These are phyloP conservation scores for Dacryopinax spathularia DNA, from an alignment of 768 basidiomycete genomes.

Conservation along the genomic window DNA sequence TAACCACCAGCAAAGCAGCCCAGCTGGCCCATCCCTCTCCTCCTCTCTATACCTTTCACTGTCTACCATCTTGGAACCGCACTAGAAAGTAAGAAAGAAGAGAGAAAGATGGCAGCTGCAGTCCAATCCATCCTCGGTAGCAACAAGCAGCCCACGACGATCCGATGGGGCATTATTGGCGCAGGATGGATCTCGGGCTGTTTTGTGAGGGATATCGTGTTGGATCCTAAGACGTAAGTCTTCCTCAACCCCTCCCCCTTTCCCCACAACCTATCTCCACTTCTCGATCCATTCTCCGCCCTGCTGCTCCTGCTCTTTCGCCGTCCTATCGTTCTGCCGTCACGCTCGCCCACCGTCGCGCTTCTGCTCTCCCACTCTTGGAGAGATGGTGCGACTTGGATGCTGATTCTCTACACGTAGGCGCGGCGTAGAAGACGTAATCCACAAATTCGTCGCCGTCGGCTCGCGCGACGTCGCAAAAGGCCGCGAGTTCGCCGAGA, in stretches of 20 bases:
- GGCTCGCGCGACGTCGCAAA: conserved; percentile 60
- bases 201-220: conserved; percentile 58
- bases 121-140: background rate
- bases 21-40: too few relatives aligned
- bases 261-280: too few relatives aligned
- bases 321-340: too few relatives aligned
- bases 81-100: too few relatives aligned
- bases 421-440: conserved; percentile 20
- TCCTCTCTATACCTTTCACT: too few relatives aligned
- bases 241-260: background rate
- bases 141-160: conserved; percentile 7
- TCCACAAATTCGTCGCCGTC: conserved; percentile 36
- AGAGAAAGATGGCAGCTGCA: conserved; percentile 6
- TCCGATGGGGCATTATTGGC: conserved; percentile 81
- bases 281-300: too few relatives aligned
- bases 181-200: conserved; percentile 55
- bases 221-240: conserved; percentile 60
- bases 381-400: too few relatives aligned
- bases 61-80: too few relatives aligned
- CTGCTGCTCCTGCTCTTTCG: too few relatives aligned
- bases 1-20: too few relatives aligned
- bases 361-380: too few relatives aligned
- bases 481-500: conserved; percentile 53
- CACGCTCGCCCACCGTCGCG: too few relatives aligned
- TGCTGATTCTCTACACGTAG: conserved; percentile 21